Percentiles rank a stretch among this genome's conserved stretches.
These are phyloP conservation scores for Cyclostephanos tholiformis DNA, from an alignment of 108 stramenopile genomes.

Conservation along the genomic window DNA sequence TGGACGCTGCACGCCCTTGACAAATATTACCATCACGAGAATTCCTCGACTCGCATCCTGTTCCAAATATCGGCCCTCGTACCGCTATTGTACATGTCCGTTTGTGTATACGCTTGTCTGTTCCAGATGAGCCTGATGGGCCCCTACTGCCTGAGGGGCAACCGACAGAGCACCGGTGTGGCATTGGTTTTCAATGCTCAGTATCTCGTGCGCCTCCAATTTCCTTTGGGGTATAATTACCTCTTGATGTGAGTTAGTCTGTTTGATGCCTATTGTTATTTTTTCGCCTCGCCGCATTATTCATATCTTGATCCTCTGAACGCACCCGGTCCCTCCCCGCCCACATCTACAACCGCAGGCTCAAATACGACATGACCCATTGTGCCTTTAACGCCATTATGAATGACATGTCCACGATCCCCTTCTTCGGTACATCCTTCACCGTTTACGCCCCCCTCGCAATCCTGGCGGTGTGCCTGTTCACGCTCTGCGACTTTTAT, in stretches of 20 bases:
- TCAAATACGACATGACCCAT: constrained; percentile 56
- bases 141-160: constrained; percentile 52
- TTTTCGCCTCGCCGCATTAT: background rate
- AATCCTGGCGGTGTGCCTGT: constrained; percentile 54
- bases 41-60: constrained; percentile 26
- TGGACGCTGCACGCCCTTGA: constrained; percentile 43
- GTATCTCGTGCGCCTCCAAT: constrained; percentile 75
- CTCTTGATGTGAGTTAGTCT: constrained; percentile 51
- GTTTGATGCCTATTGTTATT: background rate
- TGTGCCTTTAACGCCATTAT: constrained; percentile 59
- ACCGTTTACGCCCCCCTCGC: constrained; percentile 61
- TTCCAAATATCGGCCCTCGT: constrained; percentile 56
- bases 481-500: constrained; percentile 59
- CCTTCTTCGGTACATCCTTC: constrained; percentile 66
- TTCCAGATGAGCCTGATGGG: constrained; percentile 63
- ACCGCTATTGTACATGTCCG: constrained; percentile 66
- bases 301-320: background rate
- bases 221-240: constrained; percentile 73
- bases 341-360: constrained; percentile 20
- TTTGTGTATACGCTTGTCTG: constrained; percentile 54
- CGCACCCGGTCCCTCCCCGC: background rate
- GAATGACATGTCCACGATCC: constrained; percentile 59
- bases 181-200: constrained; percentile 83
- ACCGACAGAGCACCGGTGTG: constrained; percentile 52
- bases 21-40: constrained; percentile 2